Evolutionary conservation across 306 rosid genomes (phyloP), one percentile per base, ranked within the genome.

Genomic region (Citrullus amarus): DNA sequence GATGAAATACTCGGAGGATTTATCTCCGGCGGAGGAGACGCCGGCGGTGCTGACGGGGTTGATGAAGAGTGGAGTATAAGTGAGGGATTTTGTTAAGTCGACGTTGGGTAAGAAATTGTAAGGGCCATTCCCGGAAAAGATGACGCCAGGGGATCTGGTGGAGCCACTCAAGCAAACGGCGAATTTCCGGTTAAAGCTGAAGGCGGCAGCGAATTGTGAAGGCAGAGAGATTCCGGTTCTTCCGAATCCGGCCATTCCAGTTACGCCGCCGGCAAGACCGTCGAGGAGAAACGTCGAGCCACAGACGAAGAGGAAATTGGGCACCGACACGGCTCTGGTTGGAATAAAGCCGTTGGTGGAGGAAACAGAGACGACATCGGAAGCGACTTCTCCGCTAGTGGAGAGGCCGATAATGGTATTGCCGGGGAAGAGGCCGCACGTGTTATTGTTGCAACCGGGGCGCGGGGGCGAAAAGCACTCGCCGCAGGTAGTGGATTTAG

Each of bases 211-310:
- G 10, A 88, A 84, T 43, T 88, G 90, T 0, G 87, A 88, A 14
- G 91, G 90, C 1, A 91, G 82, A 1, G 88, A 78, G 22, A 77
- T 85, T 13, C 39, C 77, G 0, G 76, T 79, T 66, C 86, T 83
- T 1, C 90, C 93, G 15, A 91, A 82, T 41, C 93, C 92, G 41
- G 85, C 93, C 82, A 89, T 89, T 5, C 96, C 93, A 18, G 30
- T 81, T 51, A 86, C 90, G 12, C 92, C 91, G 11, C 9, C 76
- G 2, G 91, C 72, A 16, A 89, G 89, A 44, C 88, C 86, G 0
- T 81, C 20, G 25, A 86, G 83, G 2, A 88, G 74, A n/a, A 76
- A 82, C 0, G 83, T 80, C 7, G 88, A 7, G 1, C 89, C 88
- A 38, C 89, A 89, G 7, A 82, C 80, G 83, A 88, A 89, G 38